Base-by-base conservation (phyloP, 768 basidiomycete genomes). In the Leucogyrophana mollusca region DNA sequence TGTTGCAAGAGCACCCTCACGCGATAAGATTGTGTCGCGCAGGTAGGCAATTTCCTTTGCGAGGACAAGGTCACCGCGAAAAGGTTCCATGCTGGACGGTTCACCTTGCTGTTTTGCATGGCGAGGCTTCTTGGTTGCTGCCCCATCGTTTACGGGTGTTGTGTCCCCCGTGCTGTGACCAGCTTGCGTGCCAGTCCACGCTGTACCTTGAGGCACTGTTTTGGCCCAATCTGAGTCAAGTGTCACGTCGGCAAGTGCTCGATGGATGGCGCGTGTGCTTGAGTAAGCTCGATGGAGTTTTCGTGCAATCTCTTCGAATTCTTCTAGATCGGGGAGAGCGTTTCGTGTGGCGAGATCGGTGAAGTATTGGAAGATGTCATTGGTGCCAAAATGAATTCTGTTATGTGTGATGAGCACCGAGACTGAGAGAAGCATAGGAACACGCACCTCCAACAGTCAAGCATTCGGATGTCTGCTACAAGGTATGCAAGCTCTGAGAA, bases 1-100 rank as follows among this genome's bases (percentile, higher is more conserved):
- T 1, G 54, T 54, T 1, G 64, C 59, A 20, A 47, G 56, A 0
- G 58, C 44, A 18, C 58, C 34, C 37, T 71, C 68, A 16, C 59
- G 47, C 20, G 49, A 59, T 13, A 47, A 5, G 2, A 47, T 4
- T 1, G 33, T 16, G n/a, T 55, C 49, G 14, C 34, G 35, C 41
- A 54, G 50, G 35, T 50, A 48, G 5, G 14, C 44, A 14, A 58
- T 53, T 5, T 35, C 43, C 38, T 58, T 59, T 16, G 56, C 54
- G 13, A 63, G 51, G 2, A 55, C 51, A 20, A 48, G 51, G 43
- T 65, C 44, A n/a, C 45, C 38, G 11, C 47, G 32, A 13, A 43
- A 43, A 17, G 45, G 43, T 40, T 53, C 39, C 5, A n/a, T n/a
- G n/a, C n/a, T n/a, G n/a, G n/a, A n/a, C n/a, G n/a, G n/a, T n/a